Percentiles rank a stretch among this genome's conserved stretches.
phyloP scores from a whole-genome alignment of 148 eudicot species.

The Tetragonia tetragonoides region DNA sequence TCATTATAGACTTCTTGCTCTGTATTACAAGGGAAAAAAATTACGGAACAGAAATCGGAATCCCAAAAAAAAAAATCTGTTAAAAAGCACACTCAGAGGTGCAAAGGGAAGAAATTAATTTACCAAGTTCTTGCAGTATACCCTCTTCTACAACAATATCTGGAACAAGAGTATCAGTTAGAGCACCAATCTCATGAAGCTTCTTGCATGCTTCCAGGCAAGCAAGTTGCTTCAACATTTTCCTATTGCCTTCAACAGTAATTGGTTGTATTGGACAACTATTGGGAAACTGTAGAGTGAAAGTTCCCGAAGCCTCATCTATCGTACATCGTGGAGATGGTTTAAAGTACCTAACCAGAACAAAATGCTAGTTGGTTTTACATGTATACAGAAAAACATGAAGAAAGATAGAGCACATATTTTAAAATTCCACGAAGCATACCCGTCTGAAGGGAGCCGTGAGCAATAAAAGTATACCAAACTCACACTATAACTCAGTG shows the following conservation, averaged over 20 bases:
- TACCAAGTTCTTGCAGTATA: constrained; percentile 50
- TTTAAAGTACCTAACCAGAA: constrained; percentile 62
- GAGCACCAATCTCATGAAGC: constrained; percentile 69
- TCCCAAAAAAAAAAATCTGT: neutral
- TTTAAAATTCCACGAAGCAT: constrained; percentile 21
- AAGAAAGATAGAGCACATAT: neutral
- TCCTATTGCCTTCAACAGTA: constrained; percentile 42
- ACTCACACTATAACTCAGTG: constrained; percentile 59
- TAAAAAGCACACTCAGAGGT: neutral
- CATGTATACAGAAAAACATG: neutral
- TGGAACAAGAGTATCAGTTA: constrained; percentile 81
- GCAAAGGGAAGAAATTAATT: neutral
- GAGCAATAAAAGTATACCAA: constrained; percentile 79
- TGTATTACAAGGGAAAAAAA: constrained; percentile 13
- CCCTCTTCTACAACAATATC: constrained; percentile 65
- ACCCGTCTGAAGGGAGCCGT: constrained; percentile 86
- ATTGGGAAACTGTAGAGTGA: constrained; percentile 64
- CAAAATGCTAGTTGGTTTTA: constrained; percentile 11
- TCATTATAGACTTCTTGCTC: constrained; percentile 42
- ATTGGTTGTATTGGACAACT: constrained; percentile 61
- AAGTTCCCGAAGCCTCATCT: constrained; percentile 37
- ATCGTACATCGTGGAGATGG: constrained; percentile 56
- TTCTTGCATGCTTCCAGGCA: constrained; percentile 82
- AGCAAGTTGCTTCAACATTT: constrained; percentile 59
- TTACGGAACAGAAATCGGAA: too few species aligned